Conservation (phyloP, 495 filamentous ascomycete genomes). For the Cercophora sp. region DNA sequence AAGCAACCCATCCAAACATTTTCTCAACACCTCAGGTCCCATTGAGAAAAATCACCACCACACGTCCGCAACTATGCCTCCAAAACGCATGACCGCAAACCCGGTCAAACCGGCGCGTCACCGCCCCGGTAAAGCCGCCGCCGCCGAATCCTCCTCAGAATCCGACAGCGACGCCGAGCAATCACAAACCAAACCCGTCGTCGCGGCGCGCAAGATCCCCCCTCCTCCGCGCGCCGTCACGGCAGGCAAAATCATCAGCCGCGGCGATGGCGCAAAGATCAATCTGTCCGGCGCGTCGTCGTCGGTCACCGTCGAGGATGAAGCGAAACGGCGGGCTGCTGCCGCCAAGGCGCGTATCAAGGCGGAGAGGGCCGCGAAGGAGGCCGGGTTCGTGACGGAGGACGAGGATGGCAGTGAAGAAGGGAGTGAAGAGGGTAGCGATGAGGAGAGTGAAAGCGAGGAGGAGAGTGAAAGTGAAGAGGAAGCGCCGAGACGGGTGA, state of each 20-base stretch:
- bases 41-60: too few relatives aligned
- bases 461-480: conserved; percentile 47
- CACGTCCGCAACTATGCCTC: too few relatives aligned
- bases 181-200: too few relatives aligned
- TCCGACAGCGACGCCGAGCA: too few relatives aligned
- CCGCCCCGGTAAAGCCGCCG: conserved; percentile 76
- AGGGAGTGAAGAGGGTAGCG: conserved; percentile 45
- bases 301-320: conserved; percentile 43
- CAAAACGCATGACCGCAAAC: conserved; percentile 94
- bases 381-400: conserved; percentile 75
- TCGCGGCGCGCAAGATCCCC: conserved; percentile 34
- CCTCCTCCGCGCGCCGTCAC: conserved; percentile 57
- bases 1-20: too few relatives aligned
- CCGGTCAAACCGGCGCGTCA: conserved; percentile 77
- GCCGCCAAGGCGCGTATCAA: conserved; percentile 39
- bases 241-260: conserved; percentile 51
- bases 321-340: conserved; percentile 36
- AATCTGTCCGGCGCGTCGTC: conserved; percentile 53
- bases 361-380: conserved; percentile 49
- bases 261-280: conserved; percentile 63
- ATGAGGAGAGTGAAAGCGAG: conserved; percentile 45
- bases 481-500: conserved; percentile 69
- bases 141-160: conserved; percentile 58
- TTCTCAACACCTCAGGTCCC: too few relatives aligned
- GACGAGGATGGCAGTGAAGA: conserved; percentile 42